Conservation (phyloP, 768 basidiomycete species). For the Grammothele lineata region DNA sequence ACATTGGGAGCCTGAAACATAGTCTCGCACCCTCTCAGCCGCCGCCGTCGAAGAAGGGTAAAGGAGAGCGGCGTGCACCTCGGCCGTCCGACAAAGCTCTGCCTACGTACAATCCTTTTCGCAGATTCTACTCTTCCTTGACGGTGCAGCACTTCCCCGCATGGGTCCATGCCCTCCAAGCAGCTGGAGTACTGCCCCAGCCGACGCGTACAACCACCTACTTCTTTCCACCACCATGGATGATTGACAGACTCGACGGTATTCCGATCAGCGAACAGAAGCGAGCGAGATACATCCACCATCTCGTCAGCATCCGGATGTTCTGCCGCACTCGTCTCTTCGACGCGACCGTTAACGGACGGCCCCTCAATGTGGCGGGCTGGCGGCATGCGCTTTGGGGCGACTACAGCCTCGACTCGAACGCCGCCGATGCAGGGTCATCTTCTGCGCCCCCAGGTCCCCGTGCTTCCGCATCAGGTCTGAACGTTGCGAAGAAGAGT, state of each 20-base stretch:
- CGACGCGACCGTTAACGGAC: not conserved
- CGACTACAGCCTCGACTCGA: not conserved
- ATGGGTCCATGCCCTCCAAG: not conserved
- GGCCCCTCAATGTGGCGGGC: not conserved
- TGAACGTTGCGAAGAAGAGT: no score
- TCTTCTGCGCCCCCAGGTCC: no score
- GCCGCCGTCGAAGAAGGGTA: not conserved
- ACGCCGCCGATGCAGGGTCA: no score
- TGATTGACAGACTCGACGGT: not conserved
- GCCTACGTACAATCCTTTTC: not conserved
- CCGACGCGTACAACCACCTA: not conserved
- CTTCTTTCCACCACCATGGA: not conserved
- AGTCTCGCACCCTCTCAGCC: no score
- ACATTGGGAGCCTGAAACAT: not conserved
- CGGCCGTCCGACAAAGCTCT: not conserved
- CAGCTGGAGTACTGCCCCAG: not conserved
- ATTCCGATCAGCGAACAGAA: not conserved
- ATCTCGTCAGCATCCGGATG: not conserved
- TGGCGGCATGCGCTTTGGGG: slow-evolving; percentile 1
- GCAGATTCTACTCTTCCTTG: not conserved
- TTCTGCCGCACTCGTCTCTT: slow-evolving; percentile 1
- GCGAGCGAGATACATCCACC: not conserved
- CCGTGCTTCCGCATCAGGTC: no score
- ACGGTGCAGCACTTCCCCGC: not conserved
- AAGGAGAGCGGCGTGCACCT: not conserved